Percentiles rank a stretch among this genome's conserved stretches.
Conservation (phyloP, 2,329 filamentous ascomycete species). For the Cordyceps farinosa region DNA sequence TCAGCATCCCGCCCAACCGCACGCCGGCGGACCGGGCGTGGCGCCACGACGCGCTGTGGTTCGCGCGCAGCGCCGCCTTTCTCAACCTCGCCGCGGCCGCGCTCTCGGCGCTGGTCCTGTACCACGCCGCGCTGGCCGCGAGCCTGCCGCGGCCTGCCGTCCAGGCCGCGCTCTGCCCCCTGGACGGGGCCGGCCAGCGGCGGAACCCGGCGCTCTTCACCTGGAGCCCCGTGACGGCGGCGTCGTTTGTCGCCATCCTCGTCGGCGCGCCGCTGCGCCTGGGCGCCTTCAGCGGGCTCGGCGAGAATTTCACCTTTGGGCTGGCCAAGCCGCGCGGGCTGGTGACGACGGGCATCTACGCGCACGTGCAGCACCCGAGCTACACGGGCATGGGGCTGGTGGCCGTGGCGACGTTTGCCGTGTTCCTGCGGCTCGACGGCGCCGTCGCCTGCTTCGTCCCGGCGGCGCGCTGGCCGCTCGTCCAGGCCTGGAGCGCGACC, state of each 20-base stretch:
- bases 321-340: slow-evolving; percentile 44
- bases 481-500: background rate
- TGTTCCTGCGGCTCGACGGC: slow-evolving; percentile 32
- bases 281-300: slow-evolving; percentile 42
- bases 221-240: background rate
- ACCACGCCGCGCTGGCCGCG: background rate
- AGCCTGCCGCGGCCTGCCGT: background rate
- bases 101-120: background rate
- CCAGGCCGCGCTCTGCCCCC: background rate
- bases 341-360: slow-evolving; percentile 45
- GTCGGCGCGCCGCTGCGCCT: slow-evolving; percentile 31
- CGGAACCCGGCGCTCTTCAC: background rate
- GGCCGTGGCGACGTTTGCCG: slow-evolving; percentile 26
- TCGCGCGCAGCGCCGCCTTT: background rate
- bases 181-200: background rate
- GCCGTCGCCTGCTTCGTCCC: background rate
- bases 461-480: background rate
- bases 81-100: background rate
- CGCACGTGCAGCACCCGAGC: slow-evolving; percentile 49
- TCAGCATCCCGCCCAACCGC: slow-evolving; percentile 10
- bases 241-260: slow-evolving; percentile 22
- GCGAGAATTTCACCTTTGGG: slow-evolving; percentile 51
- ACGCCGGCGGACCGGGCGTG: slow-evolving; percentile 9
- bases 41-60: slow-evolving; percentile 5
- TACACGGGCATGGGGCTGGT: slow-evolving; percentile 44